Evolutionary conservation across 805 yeast genomes (phyloP), one percentile per base, ranked within the genome.

Genomic region (Metschnikowia kofuensis): DNA sequence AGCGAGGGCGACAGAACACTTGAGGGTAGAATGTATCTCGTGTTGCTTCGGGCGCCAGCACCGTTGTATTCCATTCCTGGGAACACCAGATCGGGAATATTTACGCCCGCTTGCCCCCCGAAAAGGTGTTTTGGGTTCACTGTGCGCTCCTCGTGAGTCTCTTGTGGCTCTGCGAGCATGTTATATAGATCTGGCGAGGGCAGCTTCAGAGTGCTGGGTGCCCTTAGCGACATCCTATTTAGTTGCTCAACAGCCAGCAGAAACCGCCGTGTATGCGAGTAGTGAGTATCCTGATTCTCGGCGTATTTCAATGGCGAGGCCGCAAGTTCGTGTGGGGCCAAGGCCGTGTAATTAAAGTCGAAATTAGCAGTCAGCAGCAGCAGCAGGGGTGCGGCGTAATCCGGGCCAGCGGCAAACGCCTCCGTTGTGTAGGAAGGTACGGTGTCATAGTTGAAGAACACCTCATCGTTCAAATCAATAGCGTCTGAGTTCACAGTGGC

Each of bases 111-210:
- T 36, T 29, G 14, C 40, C 42, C 47, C 13, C 51, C 57, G 13
- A 53, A 37, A 4, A 68, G 52, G 47, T 68, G 66, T 35, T 61
- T 56, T 4, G 74, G 74, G 49, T 68, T 67, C 39, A 69, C 63
- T 11, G 74, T 69, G 38, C 62, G 52, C 35, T 61, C 62, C 42
- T 59, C 62, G 29, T 32, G 21, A 26, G 35, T 37, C 16, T 35
- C 48, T 13, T 26, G 42, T 6, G 35, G 31, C 10, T 40, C 48
- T 2, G 35, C n/a, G 12, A 45, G 14, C 28, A 27, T 45, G 13
- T 29, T 34, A 29, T 42, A 40, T 7, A 31, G 26, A 29, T 45
- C 53, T 9, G 63, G 62, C 31, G 58, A 50, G 21, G 62, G 62
- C 45, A 56, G 56, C 27, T 50, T 51, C 46, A 53, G 54, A 9